Percentiles rank a stretch among this genome's conserved stretches.
Conservation (phyloP, 2,329 filamentous ascomycete genomes). For the Ophiostoma quercus region DNA sequence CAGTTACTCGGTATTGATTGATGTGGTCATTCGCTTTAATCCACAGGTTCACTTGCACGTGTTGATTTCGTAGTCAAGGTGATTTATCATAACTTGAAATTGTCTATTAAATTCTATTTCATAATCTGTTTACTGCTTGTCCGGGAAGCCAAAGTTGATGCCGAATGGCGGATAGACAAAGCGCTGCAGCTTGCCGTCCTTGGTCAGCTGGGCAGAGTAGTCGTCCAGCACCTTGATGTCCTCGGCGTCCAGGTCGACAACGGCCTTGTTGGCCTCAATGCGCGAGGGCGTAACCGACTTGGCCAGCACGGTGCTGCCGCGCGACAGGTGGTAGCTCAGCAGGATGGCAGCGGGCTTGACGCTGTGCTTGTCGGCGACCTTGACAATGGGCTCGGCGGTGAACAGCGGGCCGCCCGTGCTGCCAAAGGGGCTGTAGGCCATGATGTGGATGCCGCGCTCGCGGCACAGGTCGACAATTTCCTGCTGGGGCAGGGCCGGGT, state of each 20-base stretch:
- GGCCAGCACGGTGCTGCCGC: conserved; percentile 64
- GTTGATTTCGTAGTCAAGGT: background rate
- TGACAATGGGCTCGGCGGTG: conserved; percentile 56
- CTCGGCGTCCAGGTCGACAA: conserved; percentile 59
- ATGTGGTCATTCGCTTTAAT: too few relatives aligned
- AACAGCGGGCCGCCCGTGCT: conserved; percentile 61
- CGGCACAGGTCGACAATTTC: conserved; percentile 66
- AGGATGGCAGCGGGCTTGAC: conserved; percentile 58
- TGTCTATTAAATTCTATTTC: background rate
- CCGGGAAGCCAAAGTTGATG: conserved; percentile 66
- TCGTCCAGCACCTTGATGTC: conserved; percentile 55
- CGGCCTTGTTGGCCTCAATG: conserved; percentile 64
- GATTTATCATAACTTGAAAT: background rate
- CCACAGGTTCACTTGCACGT: background rate
- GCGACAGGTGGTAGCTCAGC: conserved; percentile 65
- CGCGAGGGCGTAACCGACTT: conserved; percentile 65
- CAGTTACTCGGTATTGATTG: background rate
- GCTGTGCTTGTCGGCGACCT: conserved; percentile 59
- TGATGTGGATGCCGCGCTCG: conserved; percentile 63
- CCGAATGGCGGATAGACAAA: conserved; percentile 67
- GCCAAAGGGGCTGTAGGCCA: conserved; percentile 65
- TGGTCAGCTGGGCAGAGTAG: conserved; percentile 48
- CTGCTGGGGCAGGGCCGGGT: conserved; percentile 65
- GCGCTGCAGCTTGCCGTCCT: conserved; percentile 50
- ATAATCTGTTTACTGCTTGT: conserved; percentile 43